Conservation (phyloP, 345 rosid species). For the Euphorbia pulcherrima region DNA sequence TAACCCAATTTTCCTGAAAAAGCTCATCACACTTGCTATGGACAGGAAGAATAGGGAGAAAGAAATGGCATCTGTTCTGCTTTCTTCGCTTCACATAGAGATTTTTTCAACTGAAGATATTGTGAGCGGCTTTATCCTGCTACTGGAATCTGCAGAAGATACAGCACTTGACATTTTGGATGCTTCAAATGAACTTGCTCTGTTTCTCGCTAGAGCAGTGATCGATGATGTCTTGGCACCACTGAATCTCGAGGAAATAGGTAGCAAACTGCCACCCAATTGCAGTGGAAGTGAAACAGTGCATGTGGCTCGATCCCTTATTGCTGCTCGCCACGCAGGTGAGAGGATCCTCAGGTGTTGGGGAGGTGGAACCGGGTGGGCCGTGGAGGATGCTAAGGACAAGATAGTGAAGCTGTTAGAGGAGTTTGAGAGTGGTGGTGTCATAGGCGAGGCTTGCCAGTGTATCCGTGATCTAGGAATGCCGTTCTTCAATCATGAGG, state of each 20-base stretch:
- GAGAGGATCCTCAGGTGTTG: conserved; percentile 80
- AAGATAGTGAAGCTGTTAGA: conserved; percentile 64
- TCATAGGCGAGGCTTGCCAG: conserved; percentile 57
- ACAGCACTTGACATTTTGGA: conserved; percentile 75
- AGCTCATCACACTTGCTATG: conserved; percentile 71
- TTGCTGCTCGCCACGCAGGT: conserved; percentile 72
- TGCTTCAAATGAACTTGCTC: conserved; percentile 77
- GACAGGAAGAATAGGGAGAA: conserved; percentile 83
- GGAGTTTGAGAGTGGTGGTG: conserved; percentile 80
- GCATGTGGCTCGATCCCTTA: conserved; percentile 49
- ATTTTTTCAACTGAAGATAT: conserved; percentile 67
- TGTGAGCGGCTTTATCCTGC: conserved; percentile 54
- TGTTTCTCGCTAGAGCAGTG: conserved; percentile 79
- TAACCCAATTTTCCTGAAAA: conserved; percentile 68
- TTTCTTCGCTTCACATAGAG: conserved; percentile 68
- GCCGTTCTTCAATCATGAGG: conserved; percentile 87
- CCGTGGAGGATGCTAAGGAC: conserved; percentile 69
- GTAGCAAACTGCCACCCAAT: no score
- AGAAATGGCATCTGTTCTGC: conserved; percentile 80
- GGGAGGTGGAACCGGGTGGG: conserved; percentile 77
- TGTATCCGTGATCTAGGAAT: conserved; percentile 81
- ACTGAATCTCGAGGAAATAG: conserved; percentile 62
- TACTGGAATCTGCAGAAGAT: conserved; percentile 77
- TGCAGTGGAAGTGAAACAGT: no score
- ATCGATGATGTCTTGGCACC: conserved; percentile 86